phyloP scores from a whole-genome alignment of 2,329 filamentous ascomycete species.

The Epichloe brachyelytri region DNA sequence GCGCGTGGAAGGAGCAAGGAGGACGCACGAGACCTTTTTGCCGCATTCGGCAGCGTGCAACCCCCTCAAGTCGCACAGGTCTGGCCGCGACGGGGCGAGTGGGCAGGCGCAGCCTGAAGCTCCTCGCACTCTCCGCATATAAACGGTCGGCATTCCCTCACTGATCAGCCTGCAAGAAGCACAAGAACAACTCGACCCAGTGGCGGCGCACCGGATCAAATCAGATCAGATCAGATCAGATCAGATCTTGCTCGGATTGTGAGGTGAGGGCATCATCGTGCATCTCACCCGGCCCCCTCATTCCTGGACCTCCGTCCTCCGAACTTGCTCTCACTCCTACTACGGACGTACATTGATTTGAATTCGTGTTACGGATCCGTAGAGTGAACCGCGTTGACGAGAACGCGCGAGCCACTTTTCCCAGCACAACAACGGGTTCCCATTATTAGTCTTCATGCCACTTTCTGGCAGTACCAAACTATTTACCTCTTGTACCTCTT shows the following conservation, averaged over 20 bases:
- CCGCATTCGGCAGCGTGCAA: slow-evolving; percentile 1
- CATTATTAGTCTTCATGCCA: not conserved
- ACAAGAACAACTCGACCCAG: not conserved
- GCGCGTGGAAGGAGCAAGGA: not conserved
- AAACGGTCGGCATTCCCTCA: slow-evolving; percentile 33
- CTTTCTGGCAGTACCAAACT: not conserved
- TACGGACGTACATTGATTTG: no score
- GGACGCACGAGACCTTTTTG: slow-evolving; percentile 3
- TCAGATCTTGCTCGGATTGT: slow-evolving; percentile 1
- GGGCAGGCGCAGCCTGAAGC: not conserved
- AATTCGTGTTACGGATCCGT: not conserved
- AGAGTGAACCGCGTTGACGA: not conserved
- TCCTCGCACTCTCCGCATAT: slow-evolving; percentile 22
- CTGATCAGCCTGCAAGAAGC: not conserved
- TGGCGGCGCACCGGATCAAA: not conserved
- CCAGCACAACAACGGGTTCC: not conserved
- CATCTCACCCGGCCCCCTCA: not conserved
- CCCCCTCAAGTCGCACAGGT: not conserved
- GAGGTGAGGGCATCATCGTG: slow-evolving; percentile 3
- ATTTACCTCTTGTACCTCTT: no score
- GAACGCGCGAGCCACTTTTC: not conserved
- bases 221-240: not conserved
- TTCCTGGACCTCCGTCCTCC: not conserved
- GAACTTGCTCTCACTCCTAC: not conserved
- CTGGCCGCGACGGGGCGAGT: not conserved